Base-by-base conservation (phyloP, 2,329 filamentous ascomycete genomes). In the Periglandula ipomoeae region DNA sequence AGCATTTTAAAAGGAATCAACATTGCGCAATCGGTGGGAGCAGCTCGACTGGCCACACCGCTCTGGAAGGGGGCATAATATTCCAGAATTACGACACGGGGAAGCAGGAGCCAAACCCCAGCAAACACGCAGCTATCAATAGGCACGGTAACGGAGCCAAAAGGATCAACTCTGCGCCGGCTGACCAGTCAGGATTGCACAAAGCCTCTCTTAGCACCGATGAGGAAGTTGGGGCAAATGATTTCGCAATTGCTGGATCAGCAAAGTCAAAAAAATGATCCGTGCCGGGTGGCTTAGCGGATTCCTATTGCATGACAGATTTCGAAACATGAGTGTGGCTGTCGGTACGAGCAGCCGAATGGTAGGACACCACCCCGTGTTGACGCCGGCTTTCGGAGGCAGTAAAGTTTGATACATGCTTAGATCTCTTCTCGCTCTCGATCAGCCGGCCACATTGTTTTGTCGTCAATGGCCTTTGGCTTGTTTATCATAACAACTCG, bases 191-290 rank as follows among this genome's bases (percentile, higher is more conserved):
- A 51, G 32, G 10, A 41, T 24, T 8, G 35, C 37, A 20, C 22
- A 20, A 39, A 19, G 17, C 11, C 26, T 26, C 15, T 42, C 19
- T 11, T 37, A 11, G 46, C 42, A 52, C 34, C 43, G 49, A 52
- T 51, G 50, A 50, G 50, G 44, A 45, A 46, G 47, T 50, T 44
- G 38, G 45, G 43, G 50, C 40, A 2, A 35, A 40, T 40, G 24
- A 56, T 55, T 56, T 53, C 54, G 54, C 54, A 44, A 55, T 56
- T 41, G 35, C 38, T 46, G 49, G 19, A 44, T 51, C 41, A 51
- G 45, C 41, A 37, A 52, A 46, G 38, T 42, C 37, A 41, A 39
- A 52, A 43, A 19, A 24, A 26, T 24, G 39, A 47, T 23, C 38
- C 20, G 41, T 46, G 49, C 47, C 41, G 27, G 35, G 47, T 47